These are phyloP conservation scores for Globisporangium nagaii DNA, from an alignment of 352 stramenopile genomes.

Conservation along the genomic window DNA sequence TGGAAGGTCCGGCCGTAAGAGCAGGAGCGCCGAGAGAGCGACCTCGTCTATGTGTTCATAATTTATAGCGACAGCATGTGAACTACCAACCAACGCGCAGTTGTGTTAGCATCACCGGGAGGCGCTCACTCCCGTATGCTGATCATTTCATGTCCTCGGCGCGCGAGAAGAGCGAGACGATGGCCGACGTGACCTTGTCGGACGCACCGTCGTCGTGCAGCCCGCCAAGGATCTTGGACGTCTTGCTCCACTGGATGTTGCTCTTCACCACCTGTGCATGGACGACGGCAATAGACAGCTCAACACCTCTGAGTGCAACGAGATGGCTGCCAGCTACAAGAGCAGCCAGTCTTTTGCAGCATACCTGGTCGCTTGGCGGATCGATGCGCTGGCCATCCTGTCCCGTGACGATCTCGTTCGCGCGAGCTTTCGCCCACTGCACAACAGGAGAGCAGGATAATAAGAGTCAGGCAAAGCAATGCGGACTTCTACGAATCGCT, in stretches of 20 bases:
- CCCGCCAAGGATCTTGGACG: slow-evolving; percentile 54
- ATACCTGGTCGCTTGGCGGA: slow-evolving; percentile 23
- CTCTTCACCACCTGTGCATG: slow-evolving; percentile 17
- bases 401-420: slow-evolving; percentile 25
- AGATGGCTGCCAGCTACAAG: not conserved
- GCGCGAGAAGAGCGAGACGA: slow-evolving; percentile 48
- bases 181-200: slow-evolving; percentile 49
- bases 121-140: too few species aligned
- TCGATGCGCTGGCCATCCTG: slow-evolving; percentile 13
- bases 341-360: not conserved
- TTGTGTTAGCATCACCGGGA: not conserved
- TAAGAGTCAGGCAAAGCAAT: too few species aligned
- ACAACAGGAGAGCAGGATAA: too few species aligned
- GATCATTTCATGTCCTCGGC: slow-evolving; percentile 6
- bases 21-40: not conserved
- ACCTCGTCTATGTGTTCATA: not conserved
- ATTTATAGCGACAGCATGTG: not conserved
- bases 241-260: slow-evolving; percentile 57
- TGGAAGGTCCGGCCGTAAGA: not conserved
- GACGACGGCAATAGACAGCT: not conserved
- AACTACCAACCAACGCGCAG: not conserved
- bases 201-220: slow-evolving; percentile 27
- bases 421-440: slow-evolving; percentile 48
- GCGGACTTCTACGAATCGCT: too few species aligned
- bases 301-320: not conserved